Percentiles rank a stretch among this genome's conserved stretches.
Conservation (phyloP, 2,329 filamentous ascomycete genomes). For the Arthrobotrys entomopaga region DNA sequence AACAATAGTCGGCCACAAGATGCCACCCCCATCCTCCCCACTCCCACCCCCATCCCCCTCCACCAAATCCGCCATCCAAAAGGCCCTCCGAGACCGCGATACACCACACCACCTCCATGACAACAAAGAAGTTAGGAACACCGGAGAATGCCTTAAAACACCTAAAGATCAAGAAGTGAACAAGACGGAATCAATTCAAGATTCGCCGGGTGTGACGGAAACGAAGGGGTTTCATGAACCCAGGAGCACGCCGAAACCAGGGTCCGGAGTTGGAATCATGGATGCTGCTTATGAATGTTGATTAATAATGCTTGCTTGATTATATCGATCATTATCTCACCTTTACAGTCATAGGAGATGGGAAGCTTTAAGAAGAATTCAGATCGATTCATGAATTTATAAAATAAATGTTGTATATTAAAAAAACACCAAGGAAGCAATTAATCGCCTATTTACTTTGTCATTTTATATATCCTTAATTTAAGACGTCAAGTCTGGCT, state of each 20-base stretch:
- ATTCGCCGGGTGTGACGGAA: not conserved
- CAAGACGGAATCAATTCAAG: too few species aligned
- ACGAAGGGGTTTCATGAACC: slow-evolving; percentile 6
- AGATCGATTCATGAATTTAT: too few species aligned
- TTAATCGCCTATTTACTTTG: too few species aligned
- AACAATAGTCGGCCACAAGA: slow-evolving; percentile 46
- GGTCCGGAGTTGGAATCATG: not conserved
- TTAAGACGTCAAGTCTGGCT: too few species aligned
- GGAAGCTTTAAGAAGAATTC: too few species aligned
- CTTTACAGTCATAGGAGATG: too few species aligned
- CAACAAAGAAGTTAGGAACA: not conserved
- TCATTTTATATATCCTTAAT: too few species aligned
- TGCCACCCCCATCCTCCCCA: slow-evolving; percentile 25
- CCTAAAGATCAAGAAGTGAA: not conserved
- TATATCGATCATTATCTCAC: too few species aligned
- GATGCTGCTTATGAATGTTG: not conserved
- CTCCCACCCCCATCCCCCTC: slow-evolving; percentile 21
- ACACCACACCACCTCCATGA: slow-evolving; percentile 20
- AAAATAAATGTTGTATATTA: too few species aligned
- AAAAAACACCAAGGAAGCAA: too few species aligned
- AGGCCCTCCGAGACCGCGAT: slow-evolving; percentile 28
- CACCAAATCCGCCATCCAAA: slow-evolving; percentile 32
- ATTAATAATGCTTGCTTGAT: too few species aligned
- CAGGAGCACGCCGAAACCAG: slow-evolving; percentile 7
- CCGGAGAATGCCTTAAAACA: not conserved